These are phyloP conservation scores for Linum tenue DNA, from an alignment of 345 rosid genomes.

Conservation along the genomic window DNA sequence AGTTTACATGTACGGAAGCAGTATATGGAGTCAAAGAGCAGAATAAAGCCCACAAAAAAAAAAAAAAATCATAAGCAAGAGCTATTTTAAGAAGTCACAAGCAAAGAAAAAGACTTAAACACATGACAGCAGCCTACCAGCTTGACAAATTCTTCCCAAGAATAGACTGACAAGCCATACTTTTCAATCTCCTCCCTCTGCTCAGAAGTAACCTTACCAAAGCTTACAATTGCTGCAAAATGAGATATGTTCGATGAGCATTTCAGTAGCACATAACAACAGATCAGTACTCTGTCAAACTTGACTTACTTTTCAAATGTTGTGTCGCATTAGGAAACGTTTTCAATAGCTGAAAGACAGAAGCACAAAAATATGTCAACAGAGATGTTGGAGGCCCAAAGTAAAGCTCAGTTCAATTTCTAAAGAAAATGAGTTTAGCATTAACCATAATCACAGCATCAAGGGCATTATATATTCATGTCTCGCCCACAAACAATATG, in stretches of 20 bases:
- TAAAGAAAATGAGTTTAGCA: too few species aligned
- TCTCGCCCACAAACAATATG: too few species aligned
- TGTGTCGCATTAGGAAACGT: conserved; percentile 60
- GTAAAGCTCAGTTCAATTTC: neutral
- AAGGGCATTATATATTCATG: too few species aligned
- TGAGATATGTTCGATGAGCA: conserved; percentile 12
- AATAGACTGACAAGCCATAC: conserved; percentile 46
- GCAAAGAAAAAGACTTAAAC: conserved; percentile 1
- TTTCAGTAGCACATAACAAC: neutral
- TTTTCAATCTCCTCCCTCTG: conserved; percentile 57
- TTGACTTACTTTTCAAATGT: conserved; percentile 63
- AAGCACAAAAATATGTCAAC: conserved; percentile 11
- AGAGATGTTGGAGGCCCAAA: neutral
- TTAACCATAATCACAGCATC: neutral
- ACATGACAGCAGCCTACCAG: conserved; percentile 35
- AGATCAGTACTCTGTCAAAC: neutral
- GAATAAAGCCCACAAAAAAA: neutral
- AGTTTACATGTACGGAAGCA: conserved; percentile 13
- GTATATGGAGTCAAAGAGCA: neutral
- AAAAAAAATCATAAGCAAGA: neutral
- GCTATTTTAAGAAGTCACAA: too few species aligned
- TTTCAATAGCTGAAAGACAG: conserved; percentile 58
- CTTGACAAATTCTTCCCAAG: conserved; percentile 80
- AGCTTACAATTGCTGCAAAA: conserved; percentile 82
- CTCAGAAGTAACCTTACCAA: conserved; percentile 60